Percentiles rank a stretch among this genome's conserved stretches.
Evolutionary conservation across 495 filamentous ascomycete genomes (phyloP).

Genomic region (Penicillium argentinense): DNA sequence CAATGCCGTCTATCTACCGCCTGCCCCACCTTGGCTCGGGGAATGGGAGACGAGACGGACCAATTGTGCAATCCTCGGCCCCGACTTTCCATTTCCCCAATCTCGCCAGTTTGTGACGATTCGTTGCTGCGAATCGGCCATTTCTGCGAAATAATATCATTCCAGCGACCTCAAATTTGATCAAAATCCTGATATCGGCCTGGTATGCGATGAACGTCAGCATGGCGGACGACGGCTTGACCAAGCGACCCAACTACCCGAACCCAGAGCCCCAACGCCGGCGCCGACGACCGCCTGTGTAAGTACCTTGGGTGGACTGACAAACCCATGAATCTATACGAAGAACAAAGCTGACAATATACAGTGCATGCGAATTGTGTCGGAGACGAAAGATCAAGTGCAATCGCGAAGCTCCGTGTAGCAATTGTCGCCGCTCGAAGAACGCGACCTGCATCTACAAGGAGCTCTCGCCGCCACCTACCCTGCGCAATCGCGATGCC

Average conservation of each 20-base stretch:
- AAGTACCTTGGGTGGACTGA: slow-evolving; percentile 9
- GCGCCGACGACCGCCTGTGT: slow-evolving; percentile 50
- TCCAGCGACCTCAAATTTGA: background rate
- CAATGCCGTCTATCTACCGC: too few relatives aligned
- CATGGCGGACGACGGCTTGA: background rate
- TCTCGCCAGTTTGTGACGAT: background rate
- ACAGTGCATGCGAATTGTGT: slow-evolving; percentile 46
- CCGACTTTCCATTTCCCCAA: background rate
- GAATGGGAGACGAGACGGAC: slow-evolving; percentile 28
- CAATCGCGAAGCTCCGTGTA: slow-evolving; percentile 49
- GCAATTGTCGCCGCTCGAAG: slow-evolving; percentile 48
- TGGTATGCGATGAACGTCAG: background rate
- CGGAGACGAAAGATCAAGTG: slow-evolving; percentile 52
- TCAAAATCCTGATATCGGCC: background rate
- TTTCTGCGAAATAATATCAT: background rate
- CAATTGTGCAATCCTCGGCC: slow-evolving; percentile 23
- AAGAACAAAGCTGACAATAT: slow-evolving; percentile 1
- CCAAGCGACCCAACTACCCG: background rate
- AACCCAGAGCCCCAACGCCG: slow-evolving; percentile 41
- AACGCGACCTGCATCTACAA: slow-evolving; percentile 44
- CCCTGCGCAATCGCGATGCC: slow-evolving; percentile 5
- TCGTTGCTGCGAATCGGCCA: background rate
- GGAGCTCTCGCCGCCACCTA: slow-evolving; percentile 16
- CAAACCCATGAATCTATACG: background rate
- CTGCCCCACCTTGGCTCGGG: too few relatives aligned